Base-by-base conservation (phyloP, 495 filamentous ascomycete genomes). In the Penicillium herquei region DNA sequence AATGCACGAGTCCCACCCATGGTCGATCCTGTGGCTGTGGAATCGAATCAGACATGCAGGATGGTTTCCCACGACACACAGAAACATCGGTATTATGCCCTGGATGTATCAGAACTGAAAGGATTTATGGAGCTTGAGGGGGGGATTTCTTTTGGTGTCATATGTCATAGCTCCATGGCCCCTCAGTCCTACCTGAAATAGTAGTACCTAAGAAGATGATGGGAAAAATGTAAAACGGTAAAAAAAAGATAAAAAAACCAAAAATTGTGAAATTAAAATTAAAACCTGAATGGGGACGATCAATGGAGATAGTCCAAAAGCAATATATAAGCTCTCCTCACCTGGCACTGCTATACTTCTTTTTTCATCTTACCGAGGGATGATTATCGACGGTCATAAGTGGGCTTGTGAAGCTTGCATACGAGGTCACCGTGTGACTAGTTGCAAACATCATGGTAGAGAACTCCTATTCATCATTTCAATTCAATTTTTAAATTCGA, bases 321-420 rank as follows among this genome's bases (percentile, higher is more conserved):
- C 52, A 31, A 40, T 12, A 46, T 46, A 46, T 46, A 16, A 42
- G 39, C 39, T 51, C 52, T 54, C 17, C 40, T 54, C 42, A 35
- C 5, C 41, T 11, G n/a, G 33, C 31, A 42, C 45, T 50, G 39
- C 47, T 52, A 21, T 49, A 41, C 51, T 7, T 42, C 49, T 26
- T 26, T 39, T 66, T 63, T 58, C 52, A 63, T 66, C 49, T 63
- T 58, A 62, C 47, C 61, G 63, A 72, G 71, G 70, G 59, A 92
- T 92, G 89, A 77, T 92, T 71, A 91, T 91, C 75, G 81, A 91
- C 77, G 89, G 89, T 70, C 87, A 93, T 77, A 93, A 93, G 78
- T 93, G 81, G 74, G 87, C 87, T 63, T 96, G 91, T 74, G 91
- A 96, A 79, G 91, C 91, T 76, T 96, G 91, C 76, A 89, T 96